Base-by-base conservation (phyloP, 305 asterid genomes). In the Solanum hybrid region DNA sequence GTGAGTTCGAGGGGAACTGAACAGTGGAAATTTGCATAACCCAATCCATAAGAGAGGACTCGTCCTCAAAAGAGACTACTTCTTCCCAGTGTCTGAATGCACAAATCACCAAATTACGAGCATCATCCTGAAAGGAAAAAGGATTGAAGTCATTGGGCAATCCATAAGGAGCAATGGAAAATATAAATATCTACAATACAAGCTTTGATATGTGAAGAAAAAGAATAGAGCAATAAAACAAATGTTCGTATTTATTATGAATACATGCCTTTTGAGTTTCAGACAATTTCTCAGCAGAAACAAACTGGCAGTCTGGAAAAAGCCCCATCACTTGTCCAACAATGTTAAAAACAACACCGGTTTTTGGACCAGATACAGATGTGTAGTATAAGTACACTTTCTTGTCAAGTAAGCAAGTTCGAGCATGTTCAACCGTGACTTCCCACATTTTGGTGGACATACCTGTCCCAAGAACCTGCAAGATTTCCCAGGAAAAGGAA, bases 361-460 rank as follows among this genome's bases (percentile, higher is more conserved):
- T 91, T 89, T 92, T 94, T 87, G 93, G 94, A 84, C 83, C 91
- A 89, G 94, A 87, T 79, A 89, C 93, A 84, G 95, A 90, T 33
- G 95, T 88, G 79, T 93, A 92, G 90, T 95, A 96, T 9, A 93
- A 90, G 90, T 94, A 94, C 61, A 93, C 88, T 93, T 94, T 96
- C 79, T 94, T 89, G 92, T 93, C 99, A 85, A 96, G 92, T 79
- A 94, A 95, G 91, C 99, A 97, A 5, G 99, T 95, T 89, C 91
- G 93, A 70, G 99, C 98, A 93, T 97, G 99, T 77, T 96, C 99
- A 24, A 91, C 93, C 0, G 94, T 91, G 72, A 93, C 94, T 86
- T 96, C 99, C 98, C 99, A 96, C 99, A 95, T 97, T 93, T 96
- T 97, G 34, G 98, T 90, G 72, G 99, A 95, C 97, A 96, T 97